phyloP scores from a whole-genome alignment of 805 yeast species.

The Blastobotrys attinorum region DNA sequence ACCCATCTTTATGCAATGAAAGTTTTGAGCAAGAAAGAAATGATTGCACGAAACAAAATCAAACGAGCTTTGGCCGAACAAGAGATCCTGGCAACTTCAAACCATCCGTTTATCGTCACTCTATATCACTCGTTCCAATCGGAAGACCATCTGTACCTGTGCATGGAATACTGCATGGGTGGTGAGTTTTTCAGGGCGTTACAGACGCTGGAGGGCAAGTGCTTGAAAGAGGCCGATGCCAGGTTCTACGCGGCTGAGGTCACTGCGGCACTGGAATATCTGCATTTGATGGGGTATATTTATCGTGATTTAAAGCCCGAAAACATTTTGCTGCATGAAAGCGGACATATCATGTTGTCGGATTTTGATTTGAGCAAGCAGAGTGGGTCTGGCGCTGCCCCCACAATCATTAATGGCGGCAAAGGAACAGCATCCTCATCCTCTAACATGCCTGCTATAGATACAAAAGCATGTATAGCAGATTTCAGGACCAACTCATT shows the following conservation, averaged over 20 bases:
- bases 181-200: slow-evolving; percentile 96
- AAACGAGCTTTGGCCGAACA: slow-evolving; percentile 95
- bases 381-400: slow-evolving; percentile 66
- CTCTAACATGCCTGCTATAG: slow-evolving; percentile 55
- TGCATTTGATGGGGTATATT: slow-evolving; percentile 94
- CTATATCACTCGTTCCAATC: slow-evolving; percentile 94
- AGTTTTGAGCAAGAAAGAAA: slow-evolving; percentile 79
- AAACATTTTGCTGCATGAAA: slow-evolving; percentile 85
- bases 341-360: slow-evolving; percentile 96
- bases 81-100: slow-evolving; percentile 88
- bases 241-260: slow-evolving; percentile 94
- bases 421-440: slow-evolving; percentile 25
- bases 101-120: slow-evolving; percentile 96
- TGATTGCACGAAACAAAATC: slow-evolving; percentile 91
- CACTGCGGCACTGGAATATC: slow-evolving; percentile 89
- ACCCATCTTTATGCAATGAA: slow-evolving; percentile 86
- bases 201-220: slow-evolving; percentile 81
- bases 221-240: slow-evolving; percentile 83
- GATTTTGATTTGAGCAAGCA: slow-evolving; percentile 95
- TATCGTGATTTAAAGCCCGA: slow-evolving; percentile 97
- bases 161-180: slow-evolving; percentile 99
- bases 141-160: slow-evolving; percentile 79
- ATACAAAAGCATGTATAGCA: slow-evolving; percentile 91
- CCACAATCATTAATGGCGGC: slow-evolving; percentile 47
- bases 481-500: slow-evolving; percentile 96